Evolutionary conservation across 2,329 filamentous ascomycete species (phyloP).

Genomic region (Cadophora luteo-olivacea): DNA sequence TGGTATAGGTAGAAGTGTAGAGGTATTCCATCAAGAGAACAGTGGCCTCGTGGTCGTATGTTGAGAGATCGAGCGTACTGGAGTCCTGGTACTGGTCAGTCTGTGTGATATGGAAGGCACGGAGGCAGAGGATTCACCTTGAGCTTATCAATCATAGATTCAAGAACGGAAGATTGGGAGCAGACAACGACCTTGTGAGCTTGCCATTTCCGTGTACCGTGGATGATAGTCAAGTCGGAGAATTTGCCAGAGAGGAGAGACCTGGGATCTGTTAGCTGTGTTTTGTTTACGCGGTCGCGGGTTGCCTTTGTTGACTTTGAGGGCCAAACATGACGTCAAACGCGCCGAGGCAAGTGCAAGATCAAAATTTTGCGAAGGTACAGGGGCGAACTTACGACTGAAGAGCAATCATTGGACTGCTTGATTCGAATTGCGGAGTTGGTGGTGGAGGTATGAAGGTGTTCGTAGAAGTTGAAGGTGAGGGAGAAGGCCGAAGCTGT

Average conservation of each 20-base stretch:
- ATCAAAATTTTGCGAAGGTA: neutral
- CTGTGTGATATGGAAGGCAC: neutral
- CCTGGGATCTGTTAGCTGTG: slow-evolving; percentile 21
- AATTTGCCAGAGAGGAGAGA: slow-evolving; percentile 36
- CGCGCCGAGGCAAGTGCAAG: neutral
- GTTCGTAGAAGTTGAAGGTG: neutral
- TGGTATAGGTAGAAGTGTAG: slow-evolving; percentile 34
- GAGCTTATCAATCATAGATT: slow-evolving; percentile 27
- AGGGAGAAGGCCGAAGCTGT: neutral
- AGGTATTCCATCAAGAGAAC: slow-evolving; percentile 36
- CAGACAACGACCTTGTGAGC: slow-evolving; percentile 39
- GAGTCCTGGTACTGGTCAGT: slow-evolving; percentile 7
- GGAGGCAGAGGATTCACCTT: neutral
- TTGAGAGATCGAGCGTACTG: slow-evolving; percentile 27
- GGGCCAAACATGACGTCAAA: neutral
- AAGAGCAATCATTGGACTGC: slow-evolving; percentile 28
- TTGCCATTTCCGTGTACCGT: slow-evolving; percentile 34
- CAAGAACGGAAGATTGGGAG: slow-evolving; percentile 36
- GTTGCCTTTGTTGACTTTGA: neutral
- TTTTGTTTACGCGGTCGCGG: slow-evolving; percentile 9
- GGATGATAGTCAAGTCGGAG: slow-evolving; percentile 37
- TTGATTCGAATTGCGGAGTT: neutral
- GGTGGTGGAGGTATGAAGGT: neutral
- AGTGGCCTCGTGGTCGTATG: slow-evolving; percentile 24
- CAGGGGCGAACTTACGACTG: slow-evolving; percentile 20